Conservation (phyloP, 1,139 yeast genomes). For the Pneumocystis sp. region DNA sequence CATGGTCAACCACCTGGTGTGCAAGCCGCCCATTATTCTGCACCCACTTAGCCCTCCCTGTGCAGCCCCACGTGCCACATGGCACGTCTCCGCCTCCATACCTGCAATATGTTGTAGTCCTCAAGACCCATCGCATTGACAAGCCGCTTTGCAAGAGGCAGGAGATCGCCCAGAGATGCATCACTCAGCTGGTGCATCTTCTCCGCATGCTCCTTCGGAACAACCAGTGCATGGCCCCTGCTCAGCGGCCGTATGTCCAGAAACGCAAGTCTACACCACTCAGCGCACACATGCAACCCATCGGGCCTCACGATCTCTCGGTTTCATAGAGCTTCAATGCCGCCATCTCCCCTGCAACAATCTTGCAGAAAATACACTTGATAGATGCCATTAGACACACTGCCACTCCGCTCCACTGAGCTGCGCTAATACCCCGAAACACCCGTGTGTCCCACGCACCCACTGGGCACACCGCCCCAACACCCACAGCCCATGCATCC, state of each 20-base stretch:
- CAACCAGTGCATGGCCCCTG: conserved; percentile 71
- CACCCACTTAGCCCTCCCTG: background rate
- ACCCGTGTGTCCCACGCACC: too few relatives aligned
- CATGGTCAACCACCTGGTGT: conserved; percentile 83
- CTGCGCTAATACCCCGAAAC: too few relatives aligned
- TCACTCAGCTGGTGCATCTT: conserved; percentile 84
- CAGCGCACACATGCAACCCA: too few relatives aligned
- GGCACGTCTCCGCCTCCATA: background rate
- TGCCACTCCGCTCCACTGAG: too few relatives aligned
- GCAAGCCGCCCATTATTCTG: conserved; percentile 85
- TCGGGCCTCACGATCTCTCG: conserved; percentile 27
- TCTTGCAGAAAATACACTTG: conserved; percentile 77
- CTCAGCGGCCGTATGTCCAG: conserved; percentile 87
- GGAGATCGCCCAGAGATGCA: conserved; percentile 65
- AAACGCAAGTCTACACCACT: conserved; percentile 44
- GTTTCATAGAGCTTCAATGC: conserved; percentile 79
- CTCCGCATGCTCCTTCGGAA: conserved; percentile 79
- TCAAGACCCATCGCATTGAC: conserved; percentile 53
- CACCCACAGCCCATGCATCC: too few relatives aligned
- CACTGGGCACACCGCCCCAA: too few relatives aligned
- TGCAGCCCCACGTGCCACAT: background rate
- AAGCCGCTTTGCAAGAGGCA: conserved; percentile 76
- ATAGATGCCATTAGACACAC: background rate
- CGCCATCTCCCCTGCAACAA: conserved; percentile 75
- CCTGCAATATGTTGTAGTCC: conserved; percentile 69